phyloP scores from a whole-genome alignment of 768 basidiomycete species.

The Trametes cinnabarina region DNA sequence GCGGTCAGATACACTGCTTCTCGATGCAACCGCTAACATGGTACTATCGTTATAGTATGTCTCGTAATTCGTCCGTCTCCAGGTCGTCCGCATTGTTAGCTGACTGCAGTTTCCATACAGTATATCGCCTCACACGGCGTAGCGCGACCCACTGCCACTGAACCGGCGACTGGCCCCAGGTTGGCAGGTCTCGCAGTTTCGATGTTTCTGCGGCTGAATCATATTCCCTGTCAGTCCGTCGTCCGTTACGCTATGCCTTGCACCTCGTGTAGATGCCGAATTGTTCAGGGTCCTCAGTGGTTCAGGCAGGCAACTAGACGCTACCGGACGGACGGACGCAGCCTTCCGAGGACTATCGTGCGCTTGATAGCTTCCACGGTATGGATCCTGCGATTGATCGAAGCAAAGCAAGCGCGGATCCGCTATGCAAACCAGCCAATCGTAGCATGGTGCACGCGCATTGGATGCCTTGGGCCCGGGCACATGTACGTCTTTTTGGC shows the following conservation, averaged over 20 bases:
- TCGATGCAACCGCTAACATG: conserved; percentile 3
- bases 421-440: conserved; percentile 12
- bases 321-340: conserved; percentile 1
- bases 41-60: neutral
- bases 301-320: neutral
- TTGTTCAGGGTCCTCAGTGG: neutral
- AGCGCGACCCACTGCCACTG: conserved; percentile 5
- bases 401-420: conserved; percentile 17
- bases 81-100: neutral
- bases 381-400: conserved; percentile 9
- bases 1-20: neutral
- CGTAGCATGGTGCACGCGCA: conserved; percentile 11
- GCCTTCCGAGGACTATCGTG: conserved; percentile 5
- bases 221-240: conserved; percentile 7
- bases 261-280: conserved; percentile 14
- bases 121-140: neutral
- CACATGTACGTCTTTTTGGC: neutral
- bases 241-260: conserved; percentile 11
- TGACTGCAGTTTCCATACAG: neutral
- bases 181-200: neutral
- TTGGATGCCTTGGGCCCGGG: neutral
- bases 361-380: conserved; percentile 4
- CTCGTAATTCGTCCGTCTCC: neutral
- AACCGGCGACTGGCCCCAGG: neutral
- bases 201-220: conserved; percentile 1